Evolutionary conservation across 2,329 filamentous ascomycete species (phyloP), one percentile per base, ranked within the genome.

Genomic region (Aspergillus flavus): DNA sequence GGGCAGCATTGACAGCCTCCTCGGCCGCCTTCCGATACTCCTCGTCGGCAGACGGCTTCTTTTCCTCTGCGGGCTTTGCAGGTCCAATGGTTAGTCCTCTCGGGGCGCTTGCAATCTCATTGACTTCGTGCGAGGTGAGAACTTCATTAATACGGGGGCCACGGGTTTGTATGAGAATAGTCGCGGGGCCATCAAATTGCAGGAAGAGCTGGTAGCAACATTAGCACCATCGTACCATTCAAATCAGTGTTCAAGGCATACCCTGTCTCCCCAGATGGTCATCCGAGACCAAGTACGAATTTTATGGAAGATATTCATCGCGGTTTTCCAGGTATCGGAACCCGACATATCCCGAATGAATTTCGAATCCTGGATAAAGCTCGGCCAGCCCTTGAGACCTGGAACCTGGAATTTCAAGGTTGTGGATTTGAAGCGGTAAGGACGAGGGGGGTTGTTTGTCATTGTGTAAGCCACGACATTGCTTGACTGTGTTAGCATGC

Each of bases 391-490:
- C 1, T 71, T 75, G 23, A 89, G 74, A 41, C 82, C 83, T 3
- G 95, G 95, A 1, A 97, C 83, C 76, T 97, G 93, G 64, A 98
- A 86, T 59, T 87, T 86, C 60, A 96, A 76, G 55, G 82, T 85
- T 45, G 88, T 91, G 2, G 91, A 91, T 78, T 91, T 93, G 78
- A 99, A 91, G 48, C 94, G 89, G 82, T 96, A 97, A 5, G 94
- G 93, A 45, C 88, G 83, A 7, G 95, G 95, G 9, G 88, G 86
- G 60, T 88, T 86, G 61, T 88, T 86, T 58, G 87, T 89, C 56
- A 95, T 85, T 4, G 91, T 90, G 80, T 99, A 99, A 26, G 95
- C 95, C 16, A 98, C 88, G 4, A 99, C 89, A 75, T 97, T 93
- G 69, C 91, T 91, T 48, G 34, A 39, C 10, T 11, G 34, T 23